phyloP scores from a whole-genome alignment of 75 land plant genomes.

The Cupressus sempervirens region DNA sequence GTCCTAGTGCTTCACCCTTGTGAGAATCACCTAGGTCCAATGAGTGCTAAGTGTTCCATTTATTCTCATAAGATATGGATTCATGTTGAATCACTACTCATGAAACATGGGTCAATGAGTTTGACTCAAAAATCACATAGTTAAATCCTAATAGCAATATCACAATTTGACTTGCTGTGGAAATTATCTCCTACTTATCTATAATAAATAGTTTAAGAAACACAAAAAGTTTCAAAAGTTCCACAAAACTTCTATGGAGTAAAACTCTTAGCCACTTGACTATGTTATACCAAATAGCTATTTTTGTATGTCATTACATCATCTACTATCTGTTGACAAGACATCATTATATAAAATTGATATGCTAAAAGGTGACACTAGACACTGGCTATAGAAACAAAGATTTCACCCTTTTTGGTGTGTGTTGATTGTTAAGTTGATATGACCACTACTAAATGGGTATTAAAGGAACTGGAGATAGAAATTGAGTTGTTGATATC shows the following conservation, averaged over 20 bases:
- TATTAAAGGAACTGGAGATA: not conserved
- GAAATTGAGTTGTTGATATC: not conserved
- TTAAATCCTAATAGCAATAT: too few relatives aligned
- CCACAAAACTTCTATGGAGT: not conserved
- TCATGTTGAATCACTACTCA: too few relatives aligned
- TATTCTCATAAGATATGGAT: too few relatives aligned
- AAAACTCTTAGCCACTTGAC: not conserved
- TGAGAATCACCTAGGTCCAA: too few relatives aligned
- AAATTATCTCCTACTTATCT: too few relatives aligned
- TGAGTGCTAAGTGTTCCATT: too few relatives aligned
- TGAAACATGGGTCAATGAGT: too few relatives aligned
- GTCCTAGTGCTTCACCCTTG: too few relatives aligned
- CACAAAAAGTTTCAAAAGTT: not conserved
- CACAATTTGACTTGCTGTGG: too few relatives aligned
- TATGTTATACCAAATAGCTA: not conserved
- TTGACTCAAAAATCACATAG: too few relatives aligned
- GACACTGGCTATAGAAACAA: not conserved
- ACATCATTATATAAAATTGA: not conserved
- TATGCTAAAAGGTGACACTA: not conserved
- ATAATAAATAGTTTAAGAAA: not conserved
- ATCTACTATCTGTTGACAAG: not conserved
- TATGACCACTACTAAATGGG: not conserved
- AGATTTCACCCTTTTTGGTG: not conserved
- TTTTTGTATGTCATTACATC: not conserved
- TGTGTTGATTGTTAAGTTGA: not conserved